Percentiles rank a stretch among this genome's conserved stretches.
These are phyloP conservation scores for Croton laevigatus DNA, from an alignment of 441 rosid species.

Conservation along the genomic window DNA sequence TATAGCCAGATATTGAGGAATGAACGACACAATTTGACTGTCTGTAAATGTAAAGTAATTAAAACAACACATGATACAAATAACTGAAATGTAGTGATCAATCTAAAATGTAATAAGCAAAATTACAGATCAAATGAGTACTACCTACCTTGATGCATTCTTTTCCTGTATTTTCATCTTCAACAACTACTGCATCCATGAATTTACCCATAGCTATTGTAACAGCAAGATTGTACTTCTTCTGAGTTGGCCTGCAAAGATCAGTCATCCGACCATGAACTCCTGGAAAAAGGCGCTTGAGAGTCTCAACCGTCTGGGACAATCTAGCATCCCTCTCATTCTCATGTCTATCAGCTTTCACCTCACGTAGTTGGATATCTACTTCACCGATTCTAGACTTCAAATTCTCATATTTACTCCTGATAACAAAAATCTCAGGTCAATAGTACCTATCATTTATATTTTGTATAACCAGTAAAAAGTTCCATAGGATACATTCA, in stretches of 20 bases:
- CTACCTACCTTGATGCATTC: constrained; percentile 99
- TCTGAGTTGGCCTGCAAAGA: constrained; percentile 90
- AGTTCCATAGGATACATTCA: not conserved
- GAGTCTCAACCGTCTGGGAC: constrained; percentile 91
- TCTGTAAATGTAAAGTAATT: not conserved
- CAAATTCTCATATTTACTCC: constrained; percentile 71
- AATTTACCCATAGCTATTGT: constrained; percentile 99
- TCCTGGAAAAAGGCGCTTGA: constrained; percentile 88
- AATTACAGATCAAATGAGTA: constrained; percentile 13
- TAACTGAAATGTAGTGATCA: constrained; percentile 1
- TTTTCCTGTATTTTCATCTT: constrained; percentile 94
- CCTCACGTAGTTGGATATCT: constrained; percentile 86
- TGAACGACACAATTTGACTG: constrained; percentile 4
- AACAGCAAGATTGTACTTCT: constrained; percentile 95
- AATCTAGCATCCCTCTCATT: constrained; percentile 88
- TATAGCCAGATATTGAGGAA: constrained; percentile 9
- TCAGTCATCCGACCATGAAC: constrained; percentile 99
- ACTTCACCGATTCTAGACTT: constrained; percentile 77
- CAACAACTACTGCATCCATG: constrained; percentile 99
- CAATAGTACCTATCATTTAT: not conserved
- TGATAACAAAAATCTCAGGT: constrained; percentile 30
- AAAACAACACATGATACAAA: not conserved
- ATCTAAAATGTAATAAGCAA: constrained; percentile 17
- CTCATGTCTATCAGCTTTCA: constrained; percentile 92
- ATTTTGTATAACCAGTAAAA: constrained; percentile 10